A percentile compares a stretch with the other conserved stretches of the same genome.
Evolutionary conservation across 371 early-diverging fungal genomes (phyloP).

Genomic region (Thermomucor indicae-seudaticae): DNA sequence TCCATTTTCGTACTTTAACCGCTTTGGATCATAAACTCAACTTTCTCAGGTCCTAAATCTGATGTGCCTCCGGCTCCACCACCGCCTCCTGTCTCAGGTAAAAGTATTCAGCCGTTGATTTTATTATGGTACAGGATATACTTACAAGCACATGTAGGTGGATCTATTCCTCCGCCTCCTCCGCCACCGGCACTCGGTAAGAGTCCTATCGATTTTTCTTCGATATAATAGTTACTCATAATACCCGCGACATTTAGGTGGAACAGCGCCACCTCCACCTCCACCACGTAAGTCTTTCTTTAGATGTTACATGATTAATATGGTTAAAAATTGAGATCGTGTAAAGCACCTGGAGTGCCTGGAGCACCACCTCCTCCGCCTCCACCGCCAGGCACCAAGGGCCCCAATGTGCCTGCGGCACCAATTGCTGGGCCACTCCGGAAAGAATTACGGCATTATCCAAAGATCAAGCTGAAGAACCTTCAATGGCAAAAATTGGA

Average conservation of each 20-base stretch:
- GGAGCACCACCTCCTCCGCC: constrained; percentile 23
- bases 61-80: constrained; percentile 5
- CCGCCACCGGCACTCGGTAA: constrained; percentile 11
- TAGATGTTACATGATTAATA: not conserved
- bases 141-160: too few species aligned
- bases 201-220: not conserved
- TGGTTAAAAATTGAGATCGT: too few species aligned
- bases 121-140: not conserved
- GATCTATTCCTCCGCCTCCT: constrained; percentile 11
- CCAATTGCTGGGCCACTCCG: constrained; percentile 12
- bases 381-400: constrained; percentile 15
- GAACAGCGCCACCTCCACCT: constrained; percentile 8
- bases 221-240: not conserved
- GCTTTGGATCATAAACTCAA: too few species aligned
- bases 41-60: too few species aligned
- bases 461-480: constrained; percentile 39
- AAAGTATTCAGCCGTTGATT: not conserved
- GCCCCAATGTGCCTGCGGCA: constrained; percentile 9
- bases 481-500: constrained; percentile 47
- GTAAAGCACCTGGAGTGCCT: constrained; percentile 8
- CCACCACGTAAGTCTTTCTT: constrained; percentile 5
- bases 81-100: constrained; percentile 8
- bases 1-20: too few species aligned
- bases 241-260: not conserved
- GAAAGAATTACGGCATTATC: constrained; percentile 38